Percentiles rank a stretch among this genome's conserved stretches.
Conservation (phyloP, 2,329 filamentous ascomycete genomes). For the Alternaria sp. region DNA sequence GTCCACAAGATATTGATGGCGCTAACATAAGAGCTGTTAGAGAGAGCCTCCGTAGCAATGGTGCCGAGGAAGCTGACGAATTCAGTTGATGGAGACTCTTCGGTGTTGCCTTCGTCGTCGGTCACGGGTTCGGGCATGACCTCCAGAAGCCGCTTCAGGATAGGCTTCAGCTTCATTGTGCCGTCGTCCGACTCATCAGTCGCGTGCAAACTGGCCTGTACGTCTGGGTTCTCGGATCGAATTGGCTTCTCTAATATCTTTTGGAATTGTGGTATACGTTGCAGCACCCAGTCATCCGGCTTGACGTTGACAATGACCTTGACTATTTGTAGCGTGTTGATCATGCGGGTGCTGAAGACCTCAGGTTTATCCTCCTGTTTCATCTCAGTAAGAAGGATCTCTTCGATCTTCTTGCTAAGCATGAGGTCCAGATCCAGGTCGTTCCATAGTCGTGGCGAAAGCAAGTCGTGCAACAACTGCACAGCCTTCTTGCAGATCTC, state of each 20-base stretch:
- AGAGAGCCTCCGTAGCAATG: conserved; percentile 88
- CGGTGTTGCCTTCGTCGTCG: conserved; percentile 84
- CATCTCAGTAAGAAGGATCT: conserved; percentile 79
- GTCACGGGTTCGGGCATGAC: conserved; percentile 84
- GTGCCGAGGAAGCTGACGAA: conserved; percentile 85
- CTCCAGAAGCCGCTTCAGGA: conserved; percentile 83
- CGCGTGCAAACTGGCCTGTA: conserved; percentile 90
- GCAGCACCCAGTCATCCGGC: conserved; percentile 87
- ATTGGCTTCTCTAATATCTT: conserved; percentile 90
- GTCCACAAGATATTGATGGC: conserved; percentile 96
- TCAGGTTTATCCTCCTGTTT: conserved; percentile 64
- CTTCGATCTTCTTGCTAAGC: conserved; percentile 88
- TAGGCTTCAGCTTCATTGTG: conserved; percentile 69
- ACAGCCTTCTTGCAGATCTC: conserved; percentile 90
- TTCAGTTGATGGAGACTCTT: conserved; percentile 79
- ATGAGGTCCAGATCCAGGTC: conserved; percentile 86
- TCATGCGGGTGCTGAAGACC: conserved; percentile 83
- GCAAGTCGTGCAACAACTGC: conserved; percentile 79
- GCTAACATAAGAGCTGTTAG: conserved; percentile 80
- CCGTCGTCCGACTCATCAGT: conserved; percentile 75
- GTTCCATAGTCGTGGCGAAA: conserved; percentile 89
- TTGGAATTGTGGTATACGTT: conserved; percentile 79
- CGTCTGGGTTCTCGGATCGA: conserved; percentile 86
- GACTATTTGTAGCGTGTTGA: conserved; percentile 93
- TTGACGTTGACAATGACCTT: conserved; percentile 90